These are phyloP conservation scores for Colletotrichum scovillei DNA, from an alignment of 2,329 filamentous ascomycete genomes.

Conservation along the genomic window DNA sequence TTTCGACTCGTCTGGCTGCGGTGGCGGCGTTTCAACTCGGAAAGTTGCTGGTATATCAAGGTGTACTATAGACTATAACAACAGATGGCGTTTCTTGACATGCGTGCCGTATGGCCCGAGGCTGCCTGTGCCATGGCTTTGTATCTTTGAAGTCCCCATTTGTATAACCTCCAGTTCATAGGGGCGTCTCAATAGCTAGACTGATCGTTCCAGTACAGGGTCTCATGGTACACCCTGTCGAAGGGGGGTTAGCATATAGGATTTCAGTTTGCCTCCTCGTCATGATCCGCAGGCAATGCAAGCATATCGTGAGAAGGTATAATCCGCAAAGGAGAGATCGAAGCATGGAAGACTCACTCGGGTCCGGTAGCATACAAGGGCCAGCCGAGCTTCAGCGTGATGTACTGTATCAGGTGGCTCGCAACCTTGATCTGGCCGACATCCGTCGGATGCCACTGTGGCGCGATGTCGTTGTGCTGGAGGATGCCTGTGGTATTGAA, in stretches of 20 bases:
- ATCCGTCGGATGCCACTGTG: slow-evolving; percentile 70
- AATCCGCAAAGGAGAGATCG: slow-evolving; percentile 8
- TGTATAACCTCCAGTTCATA: neutral
- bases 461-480: slow-evolving; percentile 71
- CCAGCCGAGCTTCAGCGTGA: slow-evolving; percentile 67
- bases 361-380: slow-evolving; percentile 64
- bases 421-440: slow-evolving; percentile 71
- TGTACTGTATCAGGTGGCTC: slow-evolving; percentile 68
- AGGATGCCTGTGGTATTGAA: slow-evolving; percentile 72
- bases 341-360: slow-evolving; percentile 56
- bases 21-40: slow-evolving; percentile 31
- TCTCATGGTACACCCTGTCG: slow-evolving; percentile 54
- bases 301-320: slow-evolving; percentile 8
- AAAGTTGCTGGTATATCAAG: slow-evolving; percentile 17
- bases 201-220: slow-evolving; percentile 64
- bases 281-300: neutral
- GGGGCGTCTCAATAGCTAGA: slow-evolving; percentile 49
- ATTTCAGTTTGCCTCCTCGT: neutral
- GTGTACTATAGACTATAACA: slow-evolving; percentile 21
- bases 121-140: neutral
- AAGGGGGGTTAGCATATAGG: slow-evolving; percentile 15
- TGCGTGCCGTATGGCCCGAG: neutral
- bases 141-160: neutral
- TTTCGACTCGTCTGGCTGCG: slow-evolving; percentile 24
- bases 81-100: slow-evolving; percentile 30